Percentiles rank a stretch among this genome's conserved stretches.
Evolutionary conservation across 2,329 filamentous ascomycete species (phyloP).

Genomic region (Fusarium redolens): DNA sequence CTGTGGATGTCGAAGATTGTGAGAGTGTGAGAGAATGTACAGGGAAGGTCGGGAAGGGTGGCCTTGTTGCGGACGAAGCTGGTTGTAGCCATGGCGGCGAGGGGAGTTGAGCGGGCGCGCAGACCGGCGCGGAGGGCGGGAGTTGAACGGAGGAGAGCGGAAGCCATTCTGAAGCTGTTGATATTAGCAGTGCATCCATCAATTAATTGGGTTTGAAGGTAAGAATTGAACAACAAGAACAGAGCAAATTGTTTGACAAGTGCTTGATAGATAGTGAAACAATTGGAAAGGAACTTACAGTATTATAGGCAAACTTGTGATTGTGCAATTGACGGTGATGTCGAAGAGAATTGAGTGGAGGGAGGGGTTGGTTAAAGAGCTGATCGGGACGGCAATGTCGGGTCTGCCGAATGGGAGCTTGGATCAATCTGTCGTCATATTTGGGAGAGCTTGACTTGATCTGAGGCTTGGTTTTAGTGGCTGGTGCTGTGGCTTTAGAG

Average conservation of each 20-base stretch:
- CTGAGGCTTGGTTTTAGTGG: slow-evolving; percentile 4
- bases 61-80: slow-evolving; percentile 89
- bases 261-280: not conserved
- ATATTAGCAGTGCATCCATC: not conserved
- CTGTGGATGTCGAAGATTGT: not conserved
- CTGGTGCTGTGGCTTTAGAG: slow-evolving; percentile 5
- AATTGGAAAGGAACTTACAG: slow-evolving; percentile 4
- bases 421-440: not conserved
- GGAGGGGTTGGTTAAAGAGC: slow-evolving; percentile 27
- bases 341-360: slow-evolving; percentile 30
- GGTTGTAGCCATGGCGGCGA: slow-evolving; percentile 75
- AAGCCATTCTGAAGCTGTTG: slow-evolving; percentile 65
- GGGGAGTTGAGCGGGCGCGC: slow-evolving; percentile 71
- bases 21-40: slow-evolving; percentile 44
- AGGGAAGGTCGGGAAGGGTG: slow-evolving; percentile 87
- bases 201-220: not conserved
- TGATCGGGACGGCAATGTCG: slow-evolving; percentile 36
- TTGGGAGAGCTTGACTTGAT: not conserved
- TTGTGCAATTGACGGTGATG: slow-evolving; percentile 44
- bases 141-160: slow-evolving; percentile 78
- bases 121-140: slow-evolving; percentile 76
- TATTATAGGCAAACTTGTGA: not conserved
- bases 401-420: slow-evolving; percentile 42
- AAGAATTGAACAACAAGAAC: not conserved
- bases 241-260: not conserved